Percentiles rank a stretch among this genome's conserved stretches.
These are phyloP conservation scores for Brassica napus DNA, from an alignment of 345 rosid genomes.

Conservation along the genomic window Da-Ae NC_063444.1:50304001-50304500, in stretches of 20 bases:
- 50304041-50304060: neutral
- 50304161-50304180: neutral
- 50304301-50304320: conserved; percentile 12
- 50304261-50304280: conserved; percentile 26
- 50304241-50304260: conserved; percentile 65
- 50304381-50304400: conserved; percentile 51
- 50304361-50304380: conserved; percentile 43
- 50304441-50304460: conserved; percentile 29
- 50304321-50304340: conserved; percentile 57
- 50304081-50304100: neutral
- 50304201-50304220: conserved; percentile 48
- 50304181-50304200: conserved; percentile 19
- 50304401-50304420: conserved; percentile 27
- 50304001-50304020: neutral
- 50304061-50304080: neutral
- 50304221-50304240: conserved; percentile 56
- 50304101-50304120: neutral
- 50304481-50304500: neutral
- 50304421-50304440: conserved; percentile 39
- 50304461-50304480: conserved; percentile 27
- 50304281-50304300: neutral
- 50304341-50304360: conserved; percentile 35
- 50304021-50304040: neutral
- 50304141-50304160: neutral
- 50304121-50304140: neutral